Conservation (phyloP, 2,329 filamentous ascomycete genomes). For the Ambrosiella cleistominuta region DNA sequence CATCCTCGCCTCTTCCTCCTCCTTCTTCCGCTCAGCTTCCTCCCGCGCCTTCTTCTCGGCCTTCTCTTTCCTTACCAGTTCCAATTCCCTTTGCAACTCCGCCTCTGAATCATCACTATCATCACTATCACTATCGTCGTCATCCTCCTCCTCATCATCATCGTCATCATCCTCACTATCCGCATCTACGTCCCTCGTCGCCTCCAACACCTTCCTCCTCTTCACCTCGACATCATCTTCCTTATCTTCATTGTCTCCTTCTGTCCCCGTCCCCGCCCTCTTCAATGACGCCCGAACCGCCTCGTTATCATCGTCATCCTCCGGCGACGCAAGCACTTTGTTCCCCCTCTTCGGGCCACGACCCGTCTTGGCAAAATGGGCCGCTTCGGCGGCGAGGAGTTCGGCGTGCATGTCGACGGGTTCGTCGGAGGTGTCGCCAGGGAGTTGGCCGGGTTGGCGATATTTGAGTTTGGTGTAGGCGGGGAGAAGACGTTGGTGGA, state of each 20-base stretch:
- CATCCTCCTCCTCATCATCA: slow-evolving; percentile 28
- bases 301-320: slow-evolving; percentile 33
- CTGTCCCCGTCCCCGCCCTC: slow-evolving; percentile 19
- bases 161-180: slow-evolving; percentile 43
- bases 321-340: slow-evolving; percentile 22
- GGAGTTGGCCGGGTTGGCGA: slow-evolving; percentile 72
- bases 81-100: slow-evolving; percentile 78
- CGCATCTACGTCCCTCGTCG: slow-evolving; percentile 75
- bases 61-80: slow-evolving; percentile 79
- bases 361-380: slow-evolving; percentile 58
- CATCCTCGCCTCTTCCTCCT: slow-evolving; percentile 70
- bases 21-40: slow-evolving; percentile 63
- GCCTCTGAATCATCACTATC: slow-evolving; percentile 67
- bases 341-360: slow-evolving; percentile 41
- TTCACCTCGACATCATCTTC: slow-evolving; percentile 66
- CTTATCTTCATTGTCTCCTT: slow-evolving; percentile 41
- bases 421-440: slow-evolving; percentile 37
- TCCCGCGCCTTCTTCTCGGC: slow-evolving; percentile 38
- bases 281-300: slow-evolving; percentile 17
- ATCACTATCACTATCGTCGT: slow-evolving; percentile 36
- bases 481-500: slow-evolving; percentile 88
- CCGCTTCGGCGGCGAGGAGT: slow-evolving; percentile 72
- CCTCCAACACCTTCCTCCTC: slow-evolving; percentile 69
- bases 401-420: slow-evolving; percentile 72
- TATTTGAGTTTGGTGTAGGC: slow-evolving; percentile 88